A percentile compares a stretch with the other conserved stretches of the same genome.
phyloP scores from a whole-genome alignment of 805 yeast genomes.

The Schwanniomyces pseudopolymorphus region DNA sequence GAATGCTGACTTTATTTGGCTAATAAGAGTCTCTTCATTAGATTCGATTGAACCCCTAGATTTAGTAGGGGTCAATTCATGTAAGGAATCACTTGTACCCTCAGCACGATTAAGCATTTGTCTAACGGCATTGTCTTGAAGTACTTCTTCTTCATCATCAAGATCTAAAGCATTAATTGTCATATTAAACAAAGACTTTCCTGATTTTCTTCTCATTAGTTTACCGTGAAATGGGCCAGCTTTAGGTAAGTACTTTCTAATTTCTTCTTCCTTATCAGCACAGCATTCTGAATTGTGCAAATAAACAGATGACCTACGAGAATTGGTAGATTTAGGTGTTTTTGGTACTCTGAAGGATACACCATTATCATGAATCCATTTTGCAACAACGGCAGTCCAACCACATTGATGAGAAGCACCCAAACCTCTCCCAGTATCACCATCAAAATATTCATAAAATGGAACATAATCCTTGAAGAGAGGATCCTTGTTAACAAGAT shows the following conservation, averaged over 20 bases:
- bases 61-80: constrained; percentile 15
- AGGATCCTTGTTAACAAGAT: constrained; percentile 56
- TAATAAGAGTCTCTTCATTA: constrained; percentile 31
- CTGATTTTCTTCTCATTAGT: constrained; percentile 65
- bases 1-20: constrained; percentile 37
- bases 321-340: constrained; percentile 36
- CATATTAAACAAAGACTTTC: constrained; percentile 68
- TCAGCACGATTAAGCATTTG: constrained; percentile 12
- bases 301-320: constrained; percentile 25
- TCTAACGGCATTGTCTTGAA: constrained; percentile 17
- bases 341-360: constrained; percentile 58
- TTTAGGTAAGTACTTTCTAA: constrained; percentile 44
- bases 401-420: constrained; percentile 96
- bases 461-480: constrained; percentile 73
- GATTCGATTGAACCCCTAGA: constrained; percentile 31
- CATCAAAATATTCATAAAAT: constrained; percentile 88
- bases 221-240: constrained; percentile 52
- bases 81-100: constrained; percentile 18
- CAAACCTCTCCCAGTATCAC: constrained; percentile 90
- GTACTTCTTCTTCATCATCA: constrained; percentile 55
- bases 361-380: constrained; percentile 89
- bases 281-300: constrained; percentile 13
- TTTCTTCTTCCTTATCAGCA: constrained; percentile 27
- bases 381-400: constrained; percentile 92
- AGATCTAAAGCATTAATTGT: constrained; percentile 68